Evolutionary conservation across 2,329 filamentous ascomycete genomes (phyloP), one percentile per base, ranked within the genome.

Genomic region (Pseudocercospora fuligena): DNA sequence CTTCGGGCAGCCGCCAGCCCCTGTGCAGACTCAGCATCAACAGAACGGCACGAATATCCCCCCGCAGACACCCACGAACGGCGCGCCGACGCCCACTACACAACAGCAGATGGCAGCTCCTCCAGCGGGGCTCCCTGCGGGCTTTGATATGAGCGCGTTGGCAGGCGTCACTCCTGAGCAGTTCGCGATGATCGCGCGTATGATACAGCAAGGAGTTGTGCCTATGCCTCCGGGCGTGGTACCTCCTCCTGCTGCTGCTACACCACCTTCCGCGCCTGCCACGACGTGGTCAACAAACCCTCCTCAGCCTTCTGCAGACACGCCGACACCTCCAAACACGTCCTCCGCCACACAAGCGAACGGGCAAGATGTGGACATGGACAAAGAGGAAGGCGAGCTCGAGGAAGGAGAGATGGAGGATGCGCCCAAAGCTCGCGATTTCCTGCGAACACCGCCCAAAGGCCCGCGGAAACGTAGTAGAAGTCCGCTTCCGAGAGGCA

Each of bases 331-430:
- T 60, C 29, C 56, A 23, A 58, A 58, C 14, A 29, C 63, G 21
- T 14, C 54, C 5, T 23, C 51, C 1, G 47, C 51, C 12, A 27
- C 54, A 36, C 36, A 61, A 12, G n/a, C 54, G 56, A 65, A 36
- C 14, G 60, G 64, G 25, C 16, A 62, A 40, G 68, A 68, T 64
- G 60, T 77, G 58, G 76, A 82, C 54, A 77, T 78, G 63, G 84
- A 86, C 64, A 81, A 81, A 64, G 92, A 95, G 74, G 92, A 96
- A 73, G 92, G 91, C 16, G 92, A 96, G 77, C 77, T 95, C 69
- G 92, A 94, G 72, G 91, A 93, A 72, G 86, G 84, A 19, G 88
- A 90, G 72, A 83, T 85, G 58, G 60, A 68, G 25, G 69, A 65
- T 1, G 59, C 40, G 11, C 60, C 62, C 23, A 60, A 58, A 31